Evolutionary conservation across 768 basidiomycete species (phyloP).

Genomic region (Mycena pura): DNA sequence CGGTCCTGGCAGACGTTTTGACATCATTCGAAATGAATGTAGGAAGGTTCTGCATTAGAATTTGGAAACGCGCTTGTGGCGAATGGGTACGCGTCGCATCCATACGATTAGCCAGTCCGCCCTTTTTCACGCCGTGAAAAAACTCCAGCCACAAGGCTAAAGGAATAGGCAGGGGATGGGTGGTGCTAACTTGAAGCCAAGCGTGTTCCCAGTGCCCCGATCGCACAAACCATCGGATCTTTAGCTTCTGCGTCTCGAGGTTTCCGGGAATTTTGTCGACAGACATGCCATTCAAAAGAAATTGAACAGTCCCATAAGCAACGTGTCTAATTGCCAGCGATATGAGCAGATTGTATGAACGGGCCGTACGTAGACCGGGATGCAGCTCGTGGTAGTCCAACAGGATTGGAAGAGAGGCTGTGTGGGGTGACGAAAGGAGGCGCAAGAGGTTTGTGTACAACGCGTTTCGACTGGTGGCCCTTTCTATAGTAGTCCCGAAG

Average conservation of each 20-base stretch:
- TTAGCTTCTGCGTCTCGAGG: constrained; percentile 62
- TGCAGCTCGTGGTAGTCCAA: constrained; percentile 57
- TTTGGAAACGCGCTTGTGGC: constrained; percentile 38
- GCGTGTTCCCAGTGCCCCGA: constrained; percentile 64
- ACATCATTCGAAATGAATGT: constrained; percentile 41
- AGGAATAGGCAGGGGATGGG: constrained; percentile 29
- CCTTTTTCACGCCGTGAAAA: constrained; percentile 48
- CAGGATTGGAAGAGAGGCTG: constrained; percentile 43
- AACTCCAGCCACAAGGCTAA: constrained; percentile 66
- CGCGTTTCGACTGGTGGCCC: constrained; percentile 37
- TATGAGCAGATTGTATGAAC: constrained; percentile 54
- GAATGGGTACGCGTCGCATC: constrained; percentile 17
- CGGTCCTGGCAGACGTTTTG: constrained; percentile 46
- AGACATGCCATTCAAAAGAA: constrained; percentile 57
- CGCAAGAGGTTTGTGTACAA: constrained; percentile 53
- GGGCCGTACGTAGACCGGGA: constrained; percentile 44
- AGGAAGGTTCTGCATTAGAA: constrained; percentile 51
- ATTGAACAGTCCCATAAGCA: constrained; percentile 51
- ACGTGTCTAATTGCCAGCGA: constrained; percentile 57
- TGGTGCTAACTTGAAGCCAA: constrained; percentile 50
- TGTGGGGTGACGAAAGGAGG: constrained; percentile 40
- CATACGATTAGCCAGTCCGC: background rate
- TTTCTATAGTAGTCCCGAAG: background rate
- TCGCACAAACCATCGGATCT: constrained; percentile 62
- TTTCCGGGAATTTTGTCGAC: constrained; percentile 48